A percentile compares a stretch with the other conserved stretches of the same genome.
Conservation (phyloP, 179 eudicot species). For the Nepenthes alata region DNA sequence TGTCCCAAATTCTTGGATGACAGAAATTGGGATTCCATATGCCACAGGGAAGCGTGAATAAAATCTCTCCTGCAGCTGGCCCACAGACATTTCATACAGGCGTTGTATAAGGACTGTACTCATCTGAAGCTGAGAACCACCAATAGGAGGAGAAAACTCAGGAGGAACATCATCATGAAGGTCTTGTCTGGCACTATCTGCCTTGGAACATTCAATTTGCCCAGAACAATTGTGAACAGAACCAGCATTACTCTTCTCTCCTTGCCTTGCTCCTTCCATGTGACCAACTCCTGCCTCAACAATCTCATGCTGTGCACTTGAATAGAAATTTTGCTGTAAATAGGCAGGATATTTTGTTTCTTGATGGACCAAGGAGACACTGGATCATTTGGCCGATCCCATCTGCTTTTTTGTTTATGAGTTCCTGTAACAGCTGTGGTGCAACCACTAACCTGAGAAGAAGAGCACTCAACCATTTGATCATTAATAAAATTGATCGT, state of each 20-base stretch:
- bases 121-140: slow-evolving; percentile 4
- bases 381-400: slow-evolving; percentile 31
- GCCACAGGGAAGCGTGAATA: slow-evolving; percentile 40
- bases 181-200: slow-evolving; percentile 17
- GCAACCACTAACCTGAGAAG: slow-evolving; percentile 7
- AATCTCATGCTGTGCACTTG: slow-evolving; percentile 1
- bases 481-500: slow-evolving; percentile 20
- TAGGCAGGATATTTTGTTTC: slow-evolving; percentile 14
- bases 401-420: slow-evolving; percentile 61
- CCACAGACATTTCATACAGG: slow-evolving; percentile 23
- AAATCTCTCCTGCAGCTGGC: slow-evolving; percentile 44
- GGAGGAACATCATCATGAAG: slow-evolving; percentile 63
- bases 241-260: neutral
- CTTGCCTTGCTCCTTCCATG: slow-evolving; percentile 4
- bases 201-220: slow-evolving; percentile 2
- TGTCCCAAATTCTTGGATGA: slow-evolving; percentile 43
- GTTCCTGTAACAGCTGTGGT: slow-evolving; percentile 7
- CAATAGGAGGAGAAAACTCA: slow-evolving; percentile 40
- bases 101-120: slow-evolving; percentile 7
- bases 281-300: slow-evolving; percentile 4
- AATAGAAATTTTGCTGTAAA: slow-evolving; percentile 10
- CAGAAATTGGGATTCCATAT: slow-evolving; percentile 56
- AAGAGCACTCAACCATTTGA: slow-evolving; percentile 19
- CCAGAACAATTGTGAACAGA: slow-evolving; percentile 1
- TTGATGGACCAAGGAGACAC: slow-evolving; percentile 3